Evolutionary conservation across 2,329 filamentous ascomycete genomes (phyloP).

Genomic region (Diaporthe citriasiana): DNA sequence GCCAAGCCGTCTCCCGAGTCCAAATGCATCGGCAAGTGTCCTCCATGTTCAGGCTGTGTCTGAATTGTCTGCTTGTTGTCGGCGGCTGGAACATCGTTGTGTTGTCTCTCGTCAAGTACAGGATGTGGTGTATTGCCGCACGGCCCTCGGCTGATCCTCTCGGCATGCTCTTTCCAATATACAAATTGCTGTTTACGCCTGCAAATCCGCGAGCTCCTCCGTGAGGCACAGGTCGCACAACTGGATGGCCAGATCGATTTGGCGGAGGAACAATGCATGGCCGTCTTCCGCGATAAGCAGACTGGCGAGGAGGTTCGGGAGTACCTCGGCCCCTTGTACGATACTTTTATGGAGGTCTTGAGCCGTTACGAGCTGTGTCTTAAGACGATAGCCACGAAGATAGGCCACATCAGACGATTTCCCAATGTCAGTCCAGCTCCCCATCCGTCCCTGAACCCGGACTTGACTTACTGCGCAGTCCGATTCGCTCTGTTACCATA

Average conservation of each 20-base stretch:
- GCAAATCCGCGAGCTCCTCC: not conserved
- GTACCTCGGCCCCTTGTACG: slow-evolving; percentile 1
- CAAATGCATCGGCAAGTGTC: not conserved
- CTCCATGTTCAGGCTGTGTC: not conserved
- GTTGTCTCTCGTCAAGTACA: not conserved
- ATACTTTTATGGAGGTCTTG: not conserved
- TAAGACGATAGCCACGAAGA: slow-evolving; percentile 1
- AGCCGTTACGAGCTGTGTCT: not conserved
- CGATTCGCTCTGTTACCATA: not conserved
- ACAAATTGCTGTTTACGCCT: slow-evolving; percentile 10
- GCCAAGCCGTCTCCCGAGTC: no score
- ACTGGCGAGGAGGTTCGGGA: not conserved
- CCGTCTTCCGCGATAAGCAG: not conserved
- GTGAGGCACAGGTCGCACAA: slow-evolving; percentile 4
- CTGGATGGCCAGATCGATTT: not conserved
- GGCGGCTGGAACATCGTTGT: not conserved
- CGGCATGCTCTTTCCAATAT: slow-evolving; percentile 6
- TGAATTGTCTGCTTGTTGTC: not conserved
- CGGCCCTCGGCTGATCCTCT: not conserved
- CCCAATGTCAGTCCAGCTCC: not conserved
- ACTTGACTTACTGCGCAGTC: not conserved
- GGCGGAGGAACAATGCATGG: slow-evolving; percentile 10
- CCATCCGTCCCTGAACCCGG: not conserved
- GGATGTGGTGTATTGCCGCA: not conserved
- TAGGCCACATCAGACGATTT: slow-evolving; percentile 6